A percentile compares a stretch with the other conserved stretches of the same genome.
Conservation (phyloP, 1,139 yeast species). For the Pichia cactophila region DNA sequence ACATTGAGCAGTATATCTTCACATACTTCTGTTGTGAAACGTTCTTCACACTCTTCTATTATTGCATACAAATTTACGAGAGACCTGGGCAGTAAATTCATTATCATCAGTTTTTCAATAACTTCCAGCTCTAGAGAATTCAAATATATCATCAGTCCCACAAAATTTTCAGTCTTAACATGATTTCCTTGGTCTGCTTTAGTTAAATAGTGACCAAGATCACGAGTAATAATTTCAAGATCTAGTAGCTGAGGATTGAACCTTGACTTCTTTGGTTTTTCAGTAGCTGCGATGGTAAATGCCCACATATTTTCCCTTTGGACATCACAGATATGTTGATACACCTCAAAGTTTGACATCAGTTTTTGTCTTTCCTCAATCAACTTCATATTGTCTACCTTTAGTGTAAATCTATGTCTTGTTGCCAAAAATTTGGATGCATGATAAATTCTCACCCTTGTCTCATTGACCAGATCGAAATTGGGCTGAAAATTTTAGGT, state of each 20-base stretch:
- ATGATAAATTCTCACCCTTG: too few relatives aligned
- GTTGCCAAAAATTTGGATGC: too few relatives aligned
- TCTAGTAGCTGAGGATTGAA: constrained; percentile 38
- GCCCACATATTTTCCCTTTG: constrained; percentile 43
- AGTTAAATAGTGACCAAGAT: constrained; percentile 34
- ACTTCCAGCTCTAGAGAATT: constrained; percentile 59
- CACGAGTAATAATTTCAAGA: constrained; percentile 64
- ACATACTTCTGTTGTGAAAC: constrained; percentile 61
- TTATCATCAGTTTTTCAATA: constrained; percentile 76
- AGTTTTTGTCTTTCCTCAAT: constrained; percentile 50
- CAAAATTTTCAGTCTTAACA: constrained; percentile 35
- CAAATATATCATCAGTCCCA: constrained; percentile 43
- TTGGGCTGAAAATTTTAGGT: too few relatives aligned
- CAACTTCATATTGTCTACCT: constrained; percentile 27
- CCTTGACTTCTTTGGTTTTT: constrained; percentile 21
- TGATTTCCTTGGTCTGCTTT: constrained; percentile 25
- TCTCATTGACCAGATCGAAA: too few relatives aligned
- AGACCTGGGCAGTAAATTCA: constrained; percentile 72
- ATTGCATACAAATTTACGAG: constrained; percentile 72
- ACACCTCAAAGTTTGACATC: constrained; percentile 67
- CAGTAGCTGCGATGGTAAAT: constrained; percentile 28
- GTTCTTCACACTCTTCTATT: constrained; percentile 85
- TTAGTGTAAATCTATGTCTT: too few relatives aligned
- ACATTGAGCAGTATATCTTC: constrained; percentile 47
- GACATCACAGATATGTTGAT: constrained; percentile 47